Conservation (phyloP, 768 basidiomycete genomes). For the Tremella fuciformis region DNA sequence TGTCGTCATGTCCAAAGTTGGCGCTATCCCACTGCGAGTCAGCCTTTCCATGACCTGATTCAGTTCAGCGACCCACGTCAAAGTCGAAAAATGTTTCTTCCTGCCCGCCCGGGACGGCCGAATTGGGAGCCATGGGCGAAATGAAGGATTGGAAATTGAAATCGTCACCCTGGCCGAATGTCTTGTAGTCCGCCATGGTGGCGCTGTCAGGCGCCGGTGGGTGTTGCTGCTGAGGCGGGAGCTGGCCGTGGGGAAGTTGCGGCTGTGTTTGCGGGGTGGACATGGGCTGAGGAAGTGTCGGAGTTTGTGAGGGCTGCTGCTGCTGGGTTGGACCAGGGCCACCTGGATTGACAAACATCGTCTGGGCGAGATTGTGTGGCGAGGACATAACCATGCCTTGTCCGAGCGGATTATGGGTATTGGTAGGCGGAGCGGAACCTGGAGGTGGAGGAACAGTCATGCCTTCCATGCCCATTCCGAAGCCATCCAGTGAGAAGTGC, state of each 20-base stretch:
- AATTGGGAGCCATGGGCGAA: background rate
- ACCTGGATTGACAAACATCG: too few relatives aligned
- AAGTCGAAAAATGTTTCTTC: conserved; percentile 6
- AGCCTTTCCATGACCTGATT: background rate
- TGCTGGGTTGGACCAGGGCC: background rate
- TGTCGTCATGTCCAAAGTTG: conserved; percentile 4
- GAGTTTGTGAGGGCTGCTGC: background rate
- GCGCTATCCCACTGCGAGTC: background rate
- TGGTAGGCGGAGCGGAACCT: too few relatives aligned
- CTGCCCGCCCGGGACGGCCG: background rate
- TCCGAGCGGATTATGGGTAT: too few relatives aligned
- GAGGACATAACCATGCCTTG: too few relatives aligned
- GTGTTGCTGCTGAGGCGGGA: conserved; percentile 1
- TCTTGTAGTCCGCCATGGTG: background rate
- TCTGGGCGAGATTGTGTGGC: too few relatives aligned
- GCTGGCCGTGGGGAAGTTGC: background rate
- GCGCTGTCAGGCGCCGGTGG: background rate
- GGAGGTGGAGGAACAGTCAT: too few relatives aligned
- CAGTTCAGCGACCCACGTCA: background rate
- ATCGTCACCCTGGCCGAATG: background rate
- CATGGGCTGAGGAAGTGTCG: background rate
- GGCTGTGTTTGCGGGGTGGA: background rate
- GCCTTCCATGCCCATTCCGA: too few relatives aligned
- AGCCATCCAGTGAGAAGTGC: too few relatives aligned
- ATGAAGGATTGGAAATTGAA: conserved; percentile 1